phyloP scores from a whole-genome alignment of 495 filamentous ascomycete genomes.

The Glutinoglossum americanum region DNA sequence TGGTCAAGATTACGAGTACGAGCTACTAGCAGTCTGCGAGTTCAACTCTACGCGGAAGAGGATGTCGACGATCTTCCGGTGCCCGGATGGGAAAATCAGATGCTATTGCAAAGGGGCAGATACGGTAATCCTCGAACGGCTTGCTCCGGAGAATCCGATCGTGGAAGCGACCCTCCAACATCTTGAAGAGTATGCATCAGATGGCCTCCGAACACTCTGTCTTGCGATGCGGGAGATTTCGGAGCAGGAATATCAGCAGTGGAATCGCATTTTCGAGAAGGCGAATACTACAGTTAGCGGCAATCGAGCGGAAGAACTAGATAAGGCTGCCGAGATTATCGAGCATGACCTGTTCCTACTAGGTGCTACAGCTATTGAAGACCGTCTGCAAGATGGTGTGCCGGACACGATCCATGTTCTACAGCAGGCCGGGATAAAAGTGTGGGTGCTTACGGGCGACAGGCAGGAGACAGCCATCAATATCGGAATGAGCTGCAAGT shows the following conservation, averaged over 20 bases:
- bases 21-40: slow-evolving; percentile 87
- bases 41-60: slow-evolving; percentile 97
- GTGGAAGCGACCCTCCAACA: slow-evolving; percentile 78
- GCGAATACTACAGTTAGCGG: slow-evolving; percentile 80
- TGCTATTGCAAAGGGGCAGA: slow-evolving; percentile 94
- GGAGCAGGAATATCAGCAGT: slow-evolving; percentile 76
- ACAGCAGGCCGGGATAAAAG: slow-evolving; percentile 91
- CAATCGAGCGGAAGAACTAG: slow-evolving; percentile 81
- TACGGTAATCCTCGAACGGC: slow-evolving; percentile 84
- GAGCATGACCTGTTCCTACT: slow-evolving; percentile 80
- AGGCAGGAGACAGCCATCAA: slow-evolving; percentile 98
- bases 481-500: slow-evolving; percentile 98
- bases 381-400: slow-evolving; percentile 90
- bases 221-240: slow-evolving; percentile 86
- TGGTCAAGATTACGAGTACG: slow-evolving; percentile 58
- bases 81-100: slow-evolving; percentile 85
- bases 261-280: slow-evolving; percentile 71
- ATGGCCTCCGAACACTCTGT: slow-evolving; percentile 88
- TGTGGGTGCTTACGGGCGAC: slow-evolving; percentile 97
- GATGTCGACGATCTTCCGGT: slow-evolving; percentile 94
- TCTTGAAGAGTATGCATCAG: slow-evolving; percentile 92
- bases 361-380: slow-evolving; percentile 93
- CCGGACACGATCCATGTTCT: slow-evolving; percentile 97
- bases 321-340: slow-evolving; percentile 92
- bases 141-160: slow-evolving; percentile 57